These are phyloP conservation scores for Chrysoporthe cubensis DNA, from an alignment of 2,329 filamentous ascomycete species.

Conservation along the genomic window DNA sequence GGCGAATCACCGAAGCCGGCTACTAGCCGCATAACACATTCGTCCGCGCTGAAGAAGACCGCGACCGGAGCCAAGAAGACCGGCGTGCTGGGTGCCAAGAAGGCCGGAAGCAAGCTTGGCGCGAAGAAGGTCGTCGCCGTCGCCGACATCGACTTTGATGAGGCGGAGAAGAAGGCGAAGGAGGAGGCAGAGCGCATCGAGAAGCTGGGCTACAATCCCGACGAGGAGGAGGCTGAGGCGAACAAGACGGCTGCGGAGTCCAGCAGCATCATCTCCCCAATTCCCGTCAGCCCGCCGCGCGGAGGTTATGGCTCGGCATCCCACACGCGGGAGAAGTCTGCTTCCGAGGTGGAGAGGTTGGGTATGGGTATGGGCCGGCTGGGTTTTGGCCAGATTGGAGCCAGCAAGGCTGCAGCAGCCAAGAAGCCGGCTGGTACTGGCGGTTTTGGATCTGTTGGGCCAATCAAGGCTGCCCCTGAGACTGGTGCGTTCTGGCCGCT, in stretches of 20 bases:
- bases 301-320: constrained; percentile 66
- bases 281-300: constrained; percentile 70
- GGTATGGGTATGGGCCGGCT: constrained; percentile 87
- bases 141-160: constrained; percentile 91
- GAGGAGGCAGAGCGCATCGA: constrained; percentile 96
- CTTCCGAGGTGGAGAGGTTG: constrained; percentile 82
- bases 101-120: constrained; percentile 78
- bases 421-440: constrained; percentile 75
- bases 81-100: constrained; percentile 86
- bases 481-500: constrained; percentile 57
- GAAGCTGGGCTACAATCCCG: constrained; percentile 93
- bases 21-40: constrained; percentile 74
- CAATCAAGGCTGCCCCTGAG: constrained; percentile 67
- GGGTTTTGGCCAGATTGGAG: constrained; percentile 85
- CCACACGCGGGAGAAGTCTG: constrained; percentile 63
- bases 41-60: constrained; percentile 81
- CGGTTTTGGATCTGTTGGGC: constrained; percentile 83
- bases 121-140: constrained; percentile 81
- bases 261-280: constrained; percentile 69
- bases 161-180: constrained; percentile 94
- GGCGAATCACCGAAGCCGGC: constrained; percentile 55
- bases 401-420: constrained; percentile 57
- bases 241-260: constrained; percentile 48
- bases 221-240: constrained; percentile 65
- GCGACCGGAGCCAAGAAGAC: constrained; percentile 73